phyloP scores from a whole-genome alignment of 23 red algal genomes.

The Cyanidiococcus yangmingshanensis region DNA sequence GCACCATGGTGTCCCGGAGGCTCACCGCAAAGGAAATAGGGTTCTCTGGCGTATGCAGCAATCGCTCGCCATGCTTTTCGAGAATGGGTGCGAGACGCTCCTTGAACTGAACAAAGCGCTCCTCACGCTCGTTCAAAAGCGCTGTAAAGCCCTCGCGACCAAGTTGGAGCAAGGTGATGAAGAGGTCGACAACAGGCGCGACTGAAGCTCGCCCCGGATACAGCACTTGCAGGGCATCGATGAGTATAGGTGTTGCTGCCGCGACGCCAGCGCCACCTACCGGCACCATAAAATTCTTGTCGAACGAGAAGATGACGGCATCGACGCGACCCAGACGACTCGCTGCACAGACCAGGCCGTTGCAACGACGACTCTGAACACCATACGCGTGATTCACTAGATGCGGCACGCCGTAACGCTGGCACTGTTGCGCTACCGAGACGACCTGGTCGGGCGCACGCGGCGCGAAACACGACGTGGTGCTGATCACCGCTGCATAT shows the following conservation, averaged over 20 bases:
- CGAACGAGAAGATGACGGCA: conserved; percentile 26
- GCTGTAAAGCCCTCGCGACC: conserved; percentile 15
- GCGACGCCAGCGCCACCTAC: conserved; percentile 31
- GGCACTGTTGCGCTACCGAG: conserved; percentile 14
- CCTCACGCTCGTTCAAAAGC: conserved; percentile 26
- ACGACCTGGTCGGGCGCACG: conserved; percentile 34
- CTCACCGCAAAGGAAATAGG: conserved; percentile 32
- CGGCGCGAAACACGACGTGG: conserved; percentile 38
- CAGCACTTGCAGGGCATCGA: conserved; percentile 10
- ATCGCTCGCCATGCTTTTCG: conserved; percentile 16
- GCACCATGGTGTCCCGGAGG: not conserved
- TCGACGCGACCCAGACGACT: conserved; percentile 24
- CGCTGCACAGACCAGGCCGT: conserved; percentile 12
- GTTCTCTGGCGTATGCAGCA: conserved; percentile 28
- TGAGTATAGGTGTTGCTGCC: not conserved
- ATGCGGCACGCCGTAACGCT: conserved; percentile 23
- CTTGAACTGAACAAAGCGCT: not conserved
- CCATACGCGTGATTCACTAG: conserved; percentile 47
- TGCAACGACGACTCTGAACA: conserved; percentile 23
- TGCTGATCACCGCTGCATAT: conserved; percentile 26
- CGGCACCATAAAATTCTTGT: conserved; percentile 58
- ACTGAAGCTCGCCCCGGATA: conserved; percentile 45
- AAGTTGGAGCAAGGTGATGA: conserved; percentile 37
- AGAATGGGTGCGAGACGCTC: not conserved
- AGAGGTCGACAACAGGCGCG: conserved; percentile 21